phyloP scores from a whole-genome alignment of 306 rosid species.

The Acacia melanoxylon region DNA sequence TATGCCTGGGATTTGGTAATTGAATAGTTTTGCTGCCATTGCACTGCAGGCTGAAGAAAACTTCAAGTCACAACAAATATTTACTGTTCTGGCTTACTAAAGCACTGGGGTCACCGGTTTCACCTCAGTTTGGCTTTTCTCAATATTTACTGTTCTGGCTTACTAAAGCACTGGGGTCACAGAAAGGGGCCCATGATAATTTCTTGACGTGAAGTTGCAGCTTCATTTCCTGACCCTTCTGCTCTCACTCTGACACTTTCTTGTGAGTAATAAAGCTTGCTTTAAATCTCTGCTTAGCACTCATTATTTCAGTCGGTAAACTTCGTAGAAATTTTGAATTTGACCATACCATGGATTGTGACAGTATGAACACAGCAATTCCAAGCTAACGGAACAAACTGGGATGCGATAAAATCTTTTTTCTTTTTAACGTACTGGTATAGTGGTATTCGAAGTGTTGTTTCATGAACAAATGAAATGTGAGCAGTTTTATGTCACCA shows the following conservation, averaged over 20 bases:
- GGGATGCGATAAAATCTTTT: neutral
- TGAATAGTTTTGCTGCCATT: conserved; percentile 24
- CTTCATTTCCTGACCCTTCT: neutral
- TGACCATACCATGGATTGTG: neutral
- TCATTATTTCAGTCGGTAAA: neutral
- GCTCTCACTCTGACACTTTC: neutral
- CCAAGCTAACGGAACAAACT: neutral
- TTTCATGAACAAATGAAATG: neutral
- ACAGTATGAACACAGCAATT: neutral
- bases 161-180: neutral
- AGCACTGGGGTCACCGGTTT: neutral
- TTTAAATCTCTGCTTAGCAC: neutral
- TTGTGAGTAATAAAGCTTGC: neutral
- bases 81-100: neutral
- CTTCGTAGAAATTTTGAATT: neutral
- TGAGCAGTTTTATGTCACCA: neutral
- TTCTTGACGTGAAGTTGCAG: neutral
- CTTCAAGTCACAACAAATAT: conserved; percentile 12
- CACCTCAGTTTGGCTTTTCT: neutral
- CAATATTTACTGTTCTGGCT: neutral
- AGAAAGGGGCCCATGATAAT: neutral
- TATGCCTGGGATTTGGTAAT: conserved; percentile 11
- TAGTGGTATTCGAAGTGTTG: neutral
- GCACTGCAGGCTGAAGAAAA: neutral
- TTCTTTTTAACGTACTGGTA: neutral